Conservation (phyloP, 805 yeast species). For the Yarrowia sp. region DNA sequence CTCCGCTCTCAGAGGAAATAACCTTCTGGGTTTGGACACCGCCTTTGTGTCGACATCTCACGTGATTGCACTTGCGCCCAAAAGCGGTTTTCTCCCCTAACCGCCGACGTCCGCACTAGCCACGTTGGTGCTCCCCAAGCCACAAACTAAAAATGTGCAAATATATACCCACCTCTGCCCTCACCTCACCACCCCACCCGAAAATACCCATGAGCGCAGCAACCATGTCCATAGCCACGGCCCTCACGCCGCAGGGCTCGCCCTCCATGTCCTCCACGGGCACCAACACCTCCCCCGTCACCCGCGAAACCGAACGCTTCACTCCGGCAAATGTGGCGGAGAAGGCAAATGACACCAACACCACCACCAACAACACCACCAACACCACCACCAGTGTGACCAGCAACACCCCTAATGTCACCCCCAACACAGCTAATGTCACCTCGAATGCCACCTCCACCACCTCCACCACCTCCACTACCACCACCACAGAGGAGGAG, state of each 20-base stretch:
- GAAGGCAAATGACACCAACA: too few species aligned
- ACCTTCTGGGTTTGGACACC: not conserved
- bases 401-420: too few species aligned
- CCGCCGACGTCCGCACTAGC: conserved; percentile 12
- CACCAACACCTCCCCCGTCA: conserved; percentile 34
- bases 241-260: conserved; percentile 33
- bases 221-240: conserved; percentile 38
- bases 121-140: conserved; percentile 26
- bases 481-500: conserved; percentile 12
- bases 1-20: not conserved
- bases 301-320: conserved; percentile 8
- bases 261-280: conserved; percentile 29
- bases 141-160: conserved; percentile 33
- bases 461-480: not conserved
- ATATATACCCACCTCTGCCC: conserved; percentile 30
- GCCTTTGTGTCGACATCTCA: conserved; percentile 39
- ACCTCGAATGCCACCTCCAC: not conserved
- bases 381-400: not conserved
- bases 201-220: conserved; percentile 22
- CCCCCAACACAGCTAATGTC: not conserved
- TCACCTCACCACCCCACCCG: not conserved
- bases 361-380: not conserved
- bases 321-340: conserved; percentile 7
- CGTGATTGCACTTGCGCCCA: conserved; percentile 30
- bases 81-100: not conserved